Conservation (phyloP, 345 rosid genomes). For the Schrenkiella parvula region DNA sequence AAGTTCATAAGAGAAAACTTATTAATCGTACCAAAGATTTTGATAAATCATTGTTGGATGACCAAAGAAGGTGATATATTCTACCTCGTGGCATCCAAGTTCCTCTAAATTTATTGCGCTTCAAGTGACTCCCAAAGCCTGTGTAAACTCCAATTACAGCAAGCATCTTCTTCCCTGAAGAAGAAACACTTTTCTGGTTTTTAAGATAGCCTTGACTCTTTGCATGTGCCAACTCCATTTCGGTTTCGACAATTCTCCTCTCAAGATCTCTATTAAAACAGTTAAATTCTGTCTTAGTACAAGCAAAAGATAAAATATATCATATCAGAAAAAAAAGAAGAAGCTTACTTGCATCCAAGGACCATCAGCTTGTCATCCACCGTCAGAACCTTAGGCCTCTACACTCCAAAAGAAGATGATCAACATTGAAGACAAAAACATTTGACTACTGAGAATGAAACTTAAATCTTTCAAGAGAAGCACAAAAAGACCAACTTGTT, state of each 20-base stretch:
- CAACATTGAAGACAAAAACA: not conserved
- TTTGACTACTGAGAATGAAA: not conserved
- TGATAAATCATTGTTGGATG: not conserved
- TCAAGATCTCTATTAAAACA: slow-evolving; percentile 71
- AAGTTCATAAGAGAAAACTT: not conserved
- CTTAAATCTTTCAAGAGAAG: not conserved
- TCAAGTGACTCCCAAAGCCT: slow-evolving; percentile 85
- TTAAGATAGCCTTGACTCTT: slow-evolving; percentile 86
- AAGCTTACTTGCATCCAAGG: slow-evolving; percentile 85
- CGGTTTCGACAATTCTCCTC: slow-evolving; percentile 79
- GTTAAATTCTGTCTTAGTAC: not conserved
- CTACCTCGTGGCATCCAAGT: slow-evolving; percentile 96
- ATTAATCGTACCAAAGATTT: not conserved
- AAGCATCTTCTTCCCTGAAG: slow-evolving; percentile 57
- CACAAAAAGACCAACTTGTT: slow-evolving; percentile 44
- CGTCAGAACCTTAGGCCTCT: slow-evolving; percentile 92
- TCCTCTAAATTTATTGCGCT: slow-evolving; percentile 75
- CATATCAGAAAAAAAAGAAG: not conserved
- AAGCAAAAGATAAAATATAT: not conserved
- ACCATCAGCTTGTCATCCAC: slow-evolving; percentile 76
- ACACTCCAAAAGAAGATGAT: slow-evolving; percentile 18
- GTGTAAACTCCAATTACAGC: slow-evolving; percentile 94
- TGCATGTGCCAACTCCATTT: slow-evolving; percentile 92
- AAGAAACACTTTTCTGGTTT: slow-evolving; percentile 43
- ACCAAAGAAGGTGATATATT: not conserved